These are phyloP conservation scores for Fusarium kyushuense DNA, from an alignment of 2,329 filamentous ascomycete species.

Conservation along the genomic window DNA sequence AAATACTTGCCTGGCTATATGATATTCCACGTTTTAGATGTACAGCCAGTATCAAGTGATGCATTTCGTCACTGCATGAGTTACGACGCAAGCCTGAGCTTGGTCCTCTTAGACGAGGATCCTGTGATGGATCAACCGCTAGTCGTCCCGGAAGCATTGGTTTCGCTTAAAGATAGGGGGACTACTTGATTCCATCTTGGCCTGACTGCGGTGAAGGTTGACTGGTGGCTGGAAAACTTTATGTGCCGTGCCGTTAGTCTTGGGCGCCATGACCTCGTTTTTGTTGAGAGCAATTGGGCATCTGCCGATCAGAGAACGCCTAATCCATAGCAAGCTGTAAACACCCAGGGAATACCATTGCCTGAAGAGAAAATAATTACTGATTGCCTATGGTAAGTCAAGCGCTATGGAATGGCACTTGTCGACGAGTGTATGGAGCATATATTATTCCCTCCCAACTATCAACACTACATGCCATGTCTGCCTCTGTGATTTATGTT, in stretches of 20 bases:
- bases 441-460: neutral
- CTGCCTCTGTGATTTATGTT: neutral
- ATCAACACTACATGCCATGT: neutral
- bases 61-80: neutral
- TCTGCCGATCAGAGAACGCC: neutral
- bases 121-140: neutral
- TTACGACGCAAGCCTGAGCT: neutral
- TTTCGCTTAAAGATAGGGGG: neutral
- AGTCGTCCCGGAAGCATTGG: neutral
- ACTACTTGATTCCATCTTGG: neutral
- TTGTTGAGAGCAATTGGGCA: neutral
- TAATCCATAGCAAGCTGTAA: neutral
- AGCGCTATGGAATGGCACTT: neutral
- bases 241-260: neutral
- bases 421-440: neutral
- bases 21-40: neutral
- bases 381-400: rapidly evolving
- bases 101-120: neutral
- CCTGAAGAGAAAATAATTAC: rapidly evolving
- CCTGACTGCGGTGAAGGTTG: neutral
- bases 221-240: neutral
- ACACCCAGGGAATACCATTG: neutral
- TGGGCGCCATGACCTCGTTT: neutral
- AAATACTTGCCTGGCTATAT: too few relatives aligned
- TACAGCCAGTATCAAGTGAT: neutral